Conservation (phyloP, 2,329 filamentous ascomycete genomes). For the Ciborinia camelliae region DNA sequence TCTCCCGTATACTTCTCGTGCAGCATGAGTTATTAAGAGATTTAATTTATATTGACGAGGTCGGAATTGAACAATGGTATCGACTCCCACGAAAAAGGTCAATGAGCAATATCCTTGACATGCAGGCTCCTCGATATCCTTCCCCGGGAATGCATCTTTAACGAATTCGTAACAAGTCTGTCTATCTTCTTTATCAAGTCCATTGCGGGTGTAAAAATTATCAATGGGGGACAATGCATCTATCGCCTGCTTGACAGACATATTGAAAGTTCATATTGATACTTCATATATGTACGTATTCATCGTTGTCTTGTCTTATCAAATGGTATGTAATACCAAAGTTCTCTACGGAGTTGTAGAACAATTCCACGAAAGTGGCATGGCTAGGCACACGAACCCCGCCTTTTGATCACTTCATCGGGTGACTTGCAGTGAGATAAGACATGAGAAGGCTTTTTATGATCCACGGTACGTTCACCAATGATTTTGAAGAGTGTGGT, state of each 20-base stretch:
- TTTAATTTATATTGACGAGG: slow-evolving; percentile 45
- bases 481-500: neutral
- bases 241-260: slow-evolving; percentile 9
- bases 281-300: slow-evolving; percentile 2
- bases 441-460: neutral
- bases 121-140: slow-evolving; percentile 37
- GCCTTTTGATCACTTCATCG: neutral
- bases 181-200: slow-evolving; percentile 26
- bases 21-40: slow-evolving; percentile 39
- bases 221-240: slow-evolving; percentile 20
- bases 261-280: neutral
- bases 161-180: slow-evolving; percentile 38
- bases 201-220: slow-evolving; percentile 32
- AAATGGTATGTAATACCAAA: neutral
- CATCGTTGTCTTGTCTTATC: neutral
- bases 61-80: slow-evolving; percentile 49
- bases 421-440: slow-evolving; percentile 2
- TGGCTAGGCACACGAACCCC: slow-evolving; percentile 13
- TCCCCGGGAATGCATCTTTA: slow-evolving; percentile 35
- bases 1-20: slow-evolving; percentile 41
- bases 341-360: neutral
- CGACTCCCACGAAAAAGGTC: slow-evolving; percentile 43
- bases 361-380: slow-evolving; percentile 10
- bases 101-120: slow-evolving; percentile 53
- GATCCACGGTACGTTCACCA: neutral